Conservation (phyloP, 306 rosid species). For the Cucurbita pepo region DNA sequence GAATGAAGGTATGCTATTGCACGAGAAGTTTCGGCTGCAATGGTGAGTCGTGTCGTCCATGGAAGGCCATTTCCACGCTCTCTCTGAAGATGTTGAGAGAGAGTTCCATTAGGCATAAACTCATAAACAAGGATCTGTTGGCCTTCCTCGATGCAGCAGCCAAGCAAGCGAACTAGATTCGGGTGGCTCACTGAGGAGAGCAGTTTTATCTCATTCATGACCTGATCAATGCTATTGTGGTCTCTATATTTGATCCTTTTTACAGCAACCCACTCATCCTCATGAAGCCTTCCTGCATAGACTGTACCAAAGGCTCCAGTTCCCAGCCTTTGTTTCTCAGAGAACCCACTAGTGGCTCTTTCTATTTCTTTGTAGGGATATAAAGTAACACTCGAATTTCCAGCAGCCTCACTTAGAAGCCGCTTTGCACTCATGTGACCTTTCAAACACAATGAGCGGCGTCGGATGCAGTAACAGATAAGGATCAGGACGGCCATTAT, state of each 20-base stretch:
- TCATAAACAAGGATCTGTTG: constrained; percentile 89
- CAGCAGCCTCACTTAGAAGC: constrained; percentile 62
- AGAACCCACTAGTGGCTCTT: constrained; percentile 59
- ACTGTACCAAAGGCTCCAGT: constrained; percentile 94
- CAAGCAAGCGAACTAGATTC: constrained; percentile 81
- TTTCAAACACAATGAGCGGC: constrained; percentile 52
- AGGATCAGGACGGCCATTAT: constrained; percentile 34
- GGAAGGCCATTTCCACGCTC: constrained; percentile 63
- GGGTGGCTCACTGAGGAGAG: constrained; percentile 93
- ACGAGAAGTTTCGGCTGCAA: constrained; percentile 79
- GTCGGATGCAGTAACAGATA: constrained; percentile 37
- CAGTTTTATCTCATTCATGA: constrained; percentile 90
- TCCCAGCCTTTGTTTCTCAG: constrained; percentile 67
- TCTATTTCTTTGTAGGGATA: constrained; percentile 72
- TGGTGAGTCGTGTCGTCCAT: constrained; percentile 72
- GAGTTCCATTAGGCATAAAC: constrained; percentile 81
- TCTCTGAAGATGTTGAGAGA: constrained; percentile 72
- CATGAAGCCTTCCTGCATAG: constrained; percentile 68
- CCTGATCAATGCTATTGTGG: constrained; percentile 66
- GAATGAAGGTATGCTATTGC: constrained; percentile 92
- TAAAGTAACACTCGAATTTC: constrained; percentile 56
- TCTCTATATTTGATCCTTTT: constrained; percentile 75
- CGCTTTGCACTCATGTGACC: constrained; percentile 51
- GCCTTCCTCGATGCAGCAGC: constrained; percentile 87
- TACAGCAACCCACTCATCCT: constrained; percentile 72